Conservation (phyloP, 2,329 filamentous ascomycete genomes). For the Esteya vermicola region DNA sequence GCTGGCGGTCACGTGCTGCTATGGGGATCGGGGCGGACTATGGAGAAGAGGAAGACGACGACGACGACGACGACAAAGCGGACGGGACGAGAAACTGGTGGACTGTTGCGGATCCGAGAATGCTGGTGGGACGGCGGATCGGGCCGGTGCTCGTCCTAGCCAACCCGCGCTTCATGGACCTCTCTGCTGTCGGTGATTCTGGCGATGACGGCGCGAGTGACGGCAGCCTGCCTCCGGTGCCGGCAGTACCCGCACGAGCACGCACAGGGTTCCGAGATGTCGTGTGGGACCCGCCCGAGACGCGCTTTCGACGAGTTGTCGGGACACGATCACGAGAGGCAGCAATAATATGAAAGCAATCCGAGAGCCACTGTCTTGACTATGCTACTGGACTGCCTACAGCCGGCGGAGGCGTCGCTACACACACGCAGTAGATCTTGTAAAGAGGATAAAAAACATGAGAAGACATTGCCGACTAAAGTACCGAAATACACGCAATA, state of each 20-base stretch:
- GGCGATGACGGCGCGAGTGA: not conserved
- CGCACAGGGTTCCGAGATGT: conserved; percentile 19
- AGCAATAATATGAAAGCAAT: no score
- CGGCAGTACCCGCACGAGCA: conserved; percentile 12
- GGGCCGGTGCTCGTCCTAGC: conserved; percentile 13
- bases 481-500: no score
- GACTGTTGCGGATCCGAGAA: not conserved
- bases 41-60: not conserved
- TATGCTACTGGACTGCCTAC: not conserved
- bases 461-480: no score
- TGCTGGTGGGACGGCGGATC: not conserved
- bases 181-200: no score
- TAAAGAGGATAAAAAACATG: not conserved
- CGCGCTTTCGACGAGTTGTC: conserved; percentile 12
- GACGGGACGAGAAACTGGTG: not conserved
- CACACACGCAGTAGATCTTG: not conserved
- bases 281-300: conserved; percentile 23
- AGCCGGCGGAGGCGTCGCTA: not conserved
- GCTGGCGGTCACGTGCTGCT: conserved; percentile 19
- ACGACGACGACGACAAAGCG: not conserved
- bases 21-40: conserved; percentile 15
- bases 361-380: not conserved
- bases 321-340: no score
- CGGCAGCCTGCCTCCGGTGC: not conserved
- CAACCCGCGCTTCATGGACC: conserved; percentile 12